Evolutionary conservation across 2,329 filamentous ascomycete genomes (phyloP).

Genomic region (Beauveria asiatica): DNA sequence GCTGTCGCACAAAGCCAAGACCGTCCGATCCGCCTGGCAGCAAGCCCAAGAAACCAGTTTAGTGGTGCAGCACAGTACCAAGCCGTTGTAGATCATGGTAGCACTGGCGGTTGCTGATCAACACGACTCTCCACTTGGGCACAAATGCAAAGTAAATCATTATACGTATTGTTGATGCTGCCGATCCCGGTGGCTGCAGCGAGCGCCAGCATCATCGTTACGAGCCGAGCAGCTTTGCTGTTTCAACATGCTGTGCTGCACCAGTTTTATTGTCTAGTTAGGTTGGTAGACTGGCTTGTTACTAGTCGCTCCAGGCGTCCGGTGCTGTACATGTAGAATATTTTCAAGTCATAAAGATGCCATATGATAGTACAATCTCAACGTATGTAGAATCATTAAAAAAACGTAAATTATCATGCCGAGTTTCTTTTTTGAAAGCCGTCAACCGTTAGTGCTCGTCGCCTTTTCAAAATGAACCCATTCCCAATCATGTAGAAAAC

Average conservation of each 20-base stretch:
- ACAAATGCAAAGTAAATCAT: not conserved
- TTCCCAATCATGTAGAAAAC: not conserved
- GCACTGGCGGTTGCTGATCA: not conserved
- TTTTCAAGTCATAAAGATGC: not conserved
- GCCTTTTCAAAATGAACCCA: not conserved
- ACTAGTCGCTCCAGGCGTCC: too few species aligned
- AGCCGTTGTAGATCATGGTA: not conserved
- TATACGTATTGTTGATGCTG: not conserved
- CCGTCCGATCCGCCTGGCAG: not conserved
- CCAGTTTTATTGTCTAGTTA: too few species aligned
- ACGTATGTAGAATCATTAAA: not conserved
- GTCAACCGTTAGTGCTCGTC: not conserved
- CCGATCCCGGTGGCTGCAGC: not conserved
- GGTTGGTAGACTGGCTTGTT: too few species aligned
- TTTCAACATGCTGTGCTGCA: too few species aligned
- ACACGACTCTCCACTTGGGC: not conserved
- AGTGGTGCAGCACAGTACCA: not conserved
- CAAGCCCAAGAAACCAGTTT: not conserved
- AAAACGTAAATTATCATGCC: not conserved
- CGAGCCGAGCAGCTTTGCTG: not conserved
- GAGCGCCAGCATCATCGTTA: not conserved
- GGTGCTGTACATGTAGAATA: not conserved
- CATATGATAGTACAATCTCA: not conserved
- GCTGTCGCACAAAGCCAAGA: not conserved
- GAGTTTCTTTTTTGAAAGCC: not conserved